Base-by-base conservation (phyloP, 108 stramenopile species). In the Nannochloropsis oceanica region DNA sequence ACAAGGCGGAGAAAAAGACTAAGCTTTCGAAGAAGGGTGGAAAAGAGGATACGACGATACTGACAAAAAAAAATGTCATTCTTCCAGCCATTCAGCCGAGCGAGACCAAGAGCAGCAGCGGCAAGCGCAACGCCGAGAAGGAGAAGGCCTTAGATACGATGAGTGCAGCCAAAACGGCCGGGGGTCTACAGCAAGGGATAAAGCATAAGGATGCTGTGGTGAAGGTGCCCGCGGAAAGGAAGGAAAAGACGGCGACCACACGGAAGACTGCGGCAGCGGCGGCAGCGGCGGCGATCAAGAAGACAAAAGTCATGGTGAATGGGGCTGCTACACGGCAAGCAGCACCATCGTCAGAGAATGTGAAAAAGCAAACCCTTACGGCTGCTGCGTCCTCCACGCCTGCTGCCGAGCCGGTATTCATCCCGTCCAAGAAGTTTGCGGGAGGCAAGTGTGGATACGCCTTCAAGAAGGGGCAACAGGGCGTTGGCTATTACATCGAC, bases 401-500 rank as follows among this genome's bases (percentile, higher is more conserved):
- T n/a, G 18, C 59, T 0, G 22, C 59, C 18, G 59, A 73, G n/a
- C 22, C 59, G n/a, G 9, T 10, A 7, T 91, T 85, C 79, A 34
- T 88, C 27, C 81, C 81, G 42, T 83, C 85, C 26, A 86, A 82
- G 43, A 90, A 50, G 43, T 91, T 91, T 44, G 26, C 44, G 12
- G 90, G 90, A 8, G 18, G 42, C 8, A 89, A 83, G 85, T 12
- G 42, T 13, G 90, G 90, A 13, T 90, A 88, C 86, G 43, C 83
- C 79, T 91, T 90, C 43, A 90, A 85, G n/a, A 42, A 24, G 8
- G 90, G 87, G 22, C 85, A 79, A 26, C 26, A 81, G 26, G 90
- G 90, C 12, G 25, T 90, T 10, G 90, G 90, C 81, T 91, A 91
- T 82, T 91, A 91, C 87, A 14, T 86, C 0, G 90, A 91, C 85